Percentiles rank a stretch among this genome's conserved stretches.
These are phyloP conservation scores for Lasiosphaeriaceae sp. DNA, from an alignment of 495 filamentous ascomycete genomes.

Conservation along the genomic window DNA sequence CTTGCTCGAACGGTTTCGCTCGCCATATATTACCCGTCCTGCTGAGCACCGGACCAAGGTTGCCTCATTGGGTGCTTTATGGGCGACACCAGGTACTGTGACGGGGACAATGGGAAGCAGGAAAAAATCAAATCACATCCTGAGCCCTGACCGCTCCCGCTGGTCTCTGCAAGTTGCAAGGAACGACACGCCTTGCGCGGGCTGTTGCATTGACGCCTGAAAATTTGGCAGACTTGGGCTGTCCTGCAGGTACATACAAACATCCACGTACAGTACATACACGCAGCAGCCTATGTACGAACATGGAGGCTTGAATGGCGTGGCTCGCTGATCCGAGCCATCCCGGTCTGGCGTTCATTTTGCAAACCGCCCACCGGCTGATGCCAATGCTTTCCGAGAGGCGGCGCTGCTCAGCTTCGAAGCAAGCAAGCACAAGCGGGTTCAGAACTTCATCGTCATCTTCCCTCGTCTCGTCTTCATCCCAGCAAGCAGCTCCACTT, in stretches of 20 bases:
- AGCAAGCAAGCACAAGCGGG: neutral
- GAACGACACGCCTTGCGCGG: slow-evolving; percentile 6
- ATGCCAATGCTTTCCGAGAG: neutral
- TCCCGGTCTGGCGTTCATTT: slow-evolving; percentile 2
- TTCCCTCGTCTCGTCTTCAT: neutral
- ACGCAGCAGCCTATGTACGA: neutral
- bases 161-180: slow-evolving; percentile 7
- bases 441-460: neutral
- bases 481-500: neutral
- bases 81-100: neutral
- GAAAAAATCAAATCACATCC: neutral
- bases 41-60: neutral
- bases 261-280: neutral
- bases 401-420: neutral
- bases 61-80: neutral
- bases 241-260: slow-evolving; percentile 20
- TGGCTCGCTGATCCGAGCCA: slow-evolving; percentile 22
- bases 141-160: neutral
- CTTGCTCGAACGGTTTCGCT: neutral
- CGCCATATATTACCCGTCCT: neutral
- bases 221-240: slow-evolving; percentile 20
- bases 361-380: neutral
- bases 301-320: slow-evolving; percentile 8
- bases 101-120: neutral
- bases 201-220: slow-evolving; percentile 31